Conservation (phyloP, 2,329 filamentous ascomycete species). For the Trichophyton rubrum region DNA sequence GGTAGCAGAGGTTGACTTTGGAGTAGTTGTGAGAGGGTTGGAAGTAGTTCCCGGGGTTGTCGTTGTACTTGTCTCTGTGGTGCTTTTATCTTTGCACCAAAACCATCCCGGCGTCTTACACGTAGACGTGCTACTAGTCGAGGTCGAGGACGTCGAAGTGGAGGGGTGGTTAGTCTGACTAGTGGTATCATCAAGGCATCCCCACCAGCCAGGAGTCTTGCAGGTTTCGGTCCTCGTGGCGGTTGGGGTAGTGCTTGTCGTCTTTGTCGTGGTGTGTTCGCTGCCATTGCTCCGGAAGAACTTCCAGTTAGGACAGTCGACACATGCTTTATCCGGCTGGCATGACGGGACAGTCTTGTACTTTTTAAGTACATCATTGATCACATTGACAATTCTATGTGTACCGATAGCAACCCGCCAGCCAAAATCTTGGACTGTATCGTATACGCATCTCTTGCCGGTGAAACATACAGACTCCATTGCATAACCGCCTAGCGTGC, state of each 20-base stretch:
- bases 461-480: constrained; percentile 89
- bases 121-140: constrained; percentile 25
- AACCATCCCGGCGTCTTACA: constrained; percentile 35
- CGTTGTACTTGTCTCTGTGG: constrained; percentile 22
- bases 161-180: constrained; percentile 21
- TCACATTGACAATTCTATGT: constrained; percentile 80
- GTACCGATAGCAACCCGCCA: constrained; percentile 87
- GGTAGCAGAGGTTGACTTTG: not conserved
- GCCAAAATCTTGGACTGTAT: constrained; percentile 80
- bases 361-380: constrained; percentile 70
- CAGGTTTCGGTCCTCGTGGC: constrained; percentile 68
- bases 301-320: constrained; percentile 87
- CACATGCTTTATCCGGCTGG: constrained; percentile 62
- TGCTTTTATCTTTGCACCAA: constrained; percentile 28
- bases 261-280: constrained; percentile 54
- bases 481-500: constrained; percentile 84
- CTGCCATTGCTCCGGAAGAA: constrained; percentile 88
- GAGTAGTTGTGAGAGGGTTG: constrained; percentile 19
- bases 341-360: constrained; percentile 75
- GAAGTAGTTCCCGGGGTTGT: constrained; percentile 14
- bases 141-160: constrained; percentile 5
- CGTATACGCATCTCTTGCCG: constrained; percentile 77
- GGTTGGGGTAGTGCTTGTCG: constrained; percentile 43
- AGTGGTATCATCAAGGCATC: constrained; percentile 41
- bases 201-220: constrained; percentile 88